Evolutionary conservation across 2,329 filamentous ascomycete species (phyloP).

Genomic region (Diaporthe australafricana): DNA sequence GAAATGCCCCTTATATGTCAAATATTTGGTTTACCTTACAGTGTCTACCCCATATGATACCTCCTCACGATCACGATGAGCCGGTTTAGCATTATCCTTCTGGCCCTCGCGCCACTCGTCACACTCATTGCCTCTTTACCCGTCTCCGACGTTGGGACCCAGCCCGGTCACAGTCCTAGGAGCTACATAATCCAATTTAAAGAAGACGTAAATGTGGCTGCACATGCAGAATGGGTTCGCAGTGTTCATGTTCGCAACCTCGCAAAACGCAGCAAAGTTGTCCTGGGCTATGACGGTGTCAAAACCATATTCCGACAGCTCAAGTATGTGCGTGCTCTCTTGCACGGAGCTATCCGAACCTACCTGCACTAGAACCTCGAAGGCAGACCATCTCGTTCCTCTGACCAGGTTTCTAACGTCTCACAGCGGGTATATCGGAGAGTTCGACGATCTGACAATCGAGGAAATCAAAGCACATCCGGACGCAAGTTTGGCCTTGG

Average conservation of each 20-base stretch:
- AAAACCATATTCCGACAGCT: not conserved
- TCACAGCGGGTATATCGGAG: not conserved
- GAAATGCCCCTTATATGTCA: not conserved
- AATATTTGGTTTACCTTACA: not conserved
- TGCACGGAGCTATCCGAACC: not conserved
- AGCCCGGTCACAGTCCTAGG: not conserved
- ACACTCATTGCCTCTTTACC: not conserved
- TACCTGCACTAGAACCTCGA: too few species aligned
- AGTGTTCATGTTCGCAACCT: not conserved
- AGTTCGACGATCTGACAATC: not conserved
- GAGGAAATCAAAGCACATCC: not conserved
- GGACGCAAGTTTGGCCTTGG: too few species aligned
- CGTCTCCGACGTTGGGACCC: not conserved
- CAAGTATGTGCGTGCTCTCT: not conserved
- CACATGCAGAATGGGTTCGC: not conserved
- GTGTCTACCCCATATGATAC: not conserved
- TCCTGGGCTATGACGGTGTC: not conserved
- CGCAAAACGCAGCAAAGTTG: not conserved
- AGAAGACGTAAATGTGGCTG: slow-evolving; percentile 1
- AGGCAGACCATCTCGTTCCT: too few species aligned
- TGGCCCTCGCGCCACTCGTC: not conserved
- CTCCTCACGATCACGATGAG: not conserved
- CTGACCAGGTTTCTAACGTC: not conserved
- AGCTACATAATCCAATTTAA: slow-evolving; percentile 7
- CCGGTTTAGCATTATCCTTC: not conserved